Percentiles rank a stretch among this genome's conserved stretches.
Evolutionary conservation across 768 basidiomycete species (phyloP).

Genomic region (Auricularia sp.): DNA sequence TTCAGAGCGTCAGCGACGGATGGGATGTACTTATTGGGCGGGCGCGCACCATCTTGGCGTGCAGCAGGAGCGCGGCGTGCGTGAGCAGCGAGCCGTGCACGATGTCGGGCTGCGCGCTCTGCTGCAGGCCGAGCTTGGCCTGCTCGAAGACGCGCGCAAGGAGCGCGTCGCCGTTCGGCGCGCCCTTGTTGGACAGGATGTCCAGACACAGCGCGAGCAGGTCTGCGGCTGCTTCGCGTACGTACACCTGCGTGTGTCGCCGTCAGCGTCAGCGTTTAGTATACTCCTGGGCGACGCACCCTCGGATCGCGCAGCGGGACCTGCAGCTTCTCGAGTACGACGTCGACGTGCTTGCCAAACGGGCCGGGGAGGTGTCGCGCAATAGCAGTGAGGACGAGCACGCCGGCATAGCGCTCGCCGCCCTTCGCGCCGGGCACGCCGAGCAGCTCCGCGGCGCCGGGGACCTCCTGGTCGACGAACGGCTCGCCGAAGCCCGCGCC

Average conservation of each 20-base stretch:
- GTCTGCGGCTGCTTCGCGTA: conserved; percentile 88
- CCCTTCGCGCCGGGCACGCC: conserved; percentile 57
- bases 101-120: conserved; percentile 70
- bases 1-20: neutral
- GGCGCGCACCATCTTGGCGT: conserved; percentile 80
- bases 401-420: conserved; percentile 82
- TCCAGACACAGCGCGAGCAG: conserved; percentile 88
- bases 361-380: conserved; percentile 80
- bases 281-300: conserved; percentile 25
- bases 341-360: conserved; percentile 79
- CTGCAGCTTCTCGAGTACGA: conserved; percentile 89
- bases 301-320: conserved; percentile 82
- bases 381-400: conserved; percentile 87
- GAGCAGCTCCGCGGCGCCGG: conserved; percentile 2
- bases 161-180: neutral
- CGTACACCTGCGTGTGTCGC: conserved; percentile 34
- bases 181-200: conserved; percentile 61
- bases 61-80: conserved; percentile 81
- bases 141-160: conserved; percentile 80
- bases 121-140: conserved; percentile 61
- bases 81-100: conserved; percentile 90
- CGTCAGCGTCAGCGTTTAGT: neutral
- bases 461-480: conserved; percentile 82
- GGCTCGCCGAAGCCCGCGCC: conserved; percentile 77
- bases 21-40: neutral